These are phyloP conservation scores for Caloboletus inedulis DNA, from an alignment of 1,284 basidiomycete genomes.

Conservation along the genomic window DNA sequence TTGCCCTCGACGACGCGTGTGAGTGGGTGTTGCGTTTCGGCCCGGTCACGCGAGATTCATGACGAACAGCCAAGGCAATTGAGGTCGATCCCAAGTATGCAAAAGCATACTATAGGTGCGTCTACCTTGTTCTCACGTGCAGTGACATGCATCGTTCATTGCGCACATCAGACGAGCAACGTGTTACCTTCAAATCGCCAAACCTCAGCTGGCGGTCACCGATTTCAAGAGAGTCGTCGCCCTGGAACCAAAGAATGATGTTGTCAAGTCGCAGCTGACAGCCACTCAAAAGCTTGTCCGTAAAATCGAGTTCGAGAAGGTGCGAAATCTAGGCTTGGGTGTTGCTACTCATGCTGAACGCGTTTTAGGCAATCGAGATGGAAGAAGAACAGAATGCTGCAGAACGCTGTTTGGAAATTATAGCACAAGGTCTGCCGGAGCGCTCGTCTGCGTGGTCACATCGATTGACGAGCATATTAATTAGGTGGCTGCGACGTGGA, in stretches of 20 bases:
- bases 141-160: conserved; percentile 6
- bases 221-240: conserved; percentile 86
- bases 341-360: neutral
- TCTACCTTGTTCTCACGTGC: neutral
- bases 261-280: conserved; percentile 77
- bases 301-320: conserved; percentile 88
- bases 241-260: conserved; percentile 87
- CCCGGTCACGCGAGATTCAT: conserved; percentile 16
- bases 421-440: conserved; percentile 61
- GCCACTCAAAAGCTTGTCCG: conserved; percentile 89
- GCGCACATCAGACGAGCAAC: conserved; percentile 69
- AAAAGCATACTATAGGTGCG: conserved; percentile 85
- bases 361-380: conserved; percentile 78
- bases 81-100: conserved; percentile 86
- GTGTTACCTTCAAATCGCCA: conserved; percentile 88
- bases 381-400: conserved; percentile 82
- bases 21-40: conserved; percentile 31
- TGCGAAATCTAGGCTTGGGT: conserved; percentile 26
- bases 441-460: neutral
- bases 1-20: conserved; percentile 78
- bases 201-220: conserved; percentile 76
- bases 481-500: conserved; percentile 74
- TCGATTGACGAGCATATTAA: conserved; percentile 3
- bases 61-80: conserved; percentile 72
- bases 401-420: conserved; percentile 72